Base-by-base conservation (phyloP, 495 filamentous ascomycete species). In the Podospora didyma region DNA sequence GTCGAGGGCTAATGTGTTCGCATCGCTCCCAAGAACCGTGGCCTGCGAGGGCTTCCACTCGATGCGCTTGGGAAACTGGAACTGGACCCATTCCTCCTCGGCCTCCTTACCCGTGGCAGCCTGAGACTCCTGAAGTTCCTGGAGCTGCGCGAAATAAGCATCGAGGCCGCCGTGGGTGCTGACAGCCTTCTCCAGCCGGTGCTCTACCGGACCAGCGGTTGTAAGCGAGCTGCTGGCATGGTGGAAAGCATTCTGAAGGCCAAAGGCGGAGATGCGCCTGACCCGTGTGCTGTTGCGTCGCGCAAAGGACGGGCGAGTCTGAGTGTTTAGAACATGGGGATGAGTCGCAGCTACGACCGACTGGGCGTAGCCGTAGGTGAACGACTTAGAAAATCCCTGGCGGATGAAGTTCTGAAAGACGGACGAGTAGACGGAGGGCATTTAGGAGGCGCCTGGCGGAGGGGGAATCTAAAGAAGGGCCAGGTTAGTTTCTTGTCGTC, bases 291-390 rank as follows among this genome's bases (percentile, higher is more conserved):
- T 69, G 54, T 72, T 68, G 65, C 76, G 75, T 49, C 74, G 72
- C 54, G 69, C 70, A 61, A 83, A 85, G 62, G 79, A 76, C 61
- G 77, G 77, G 60, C 81, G 75, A 62, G 80, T 79, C 57, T 79
- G 87, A 7, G 86, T 77, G 46, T 90, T 91, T 69, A 91, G 84
- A 78, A 91, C 89, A 71, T 89, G 86, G 46, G 77, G 76, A 66
- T 97, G 92, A 48, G 91, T 90, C 54, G 90, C 92, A 60, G 94
- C 94, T 73, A 97, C 93, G 75, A 98, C 86, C 61, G 93, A 95
- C 71, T 97, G 93, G 71, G 91, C 90, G 81, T 96, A 97, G 75
- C 92, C 93, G 82, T 96, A 90, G 69, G 90, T 92, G 72, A 97
- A 87, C 72, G 90, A 88, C 82, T 97, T 97, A 62, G 89, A 83